These are phyloP conservation scores for Verticillium albo-atrum DNA, from an alignment of 2,329 filamentous ascomycete species.

Conservation along the genomic window DNA sequence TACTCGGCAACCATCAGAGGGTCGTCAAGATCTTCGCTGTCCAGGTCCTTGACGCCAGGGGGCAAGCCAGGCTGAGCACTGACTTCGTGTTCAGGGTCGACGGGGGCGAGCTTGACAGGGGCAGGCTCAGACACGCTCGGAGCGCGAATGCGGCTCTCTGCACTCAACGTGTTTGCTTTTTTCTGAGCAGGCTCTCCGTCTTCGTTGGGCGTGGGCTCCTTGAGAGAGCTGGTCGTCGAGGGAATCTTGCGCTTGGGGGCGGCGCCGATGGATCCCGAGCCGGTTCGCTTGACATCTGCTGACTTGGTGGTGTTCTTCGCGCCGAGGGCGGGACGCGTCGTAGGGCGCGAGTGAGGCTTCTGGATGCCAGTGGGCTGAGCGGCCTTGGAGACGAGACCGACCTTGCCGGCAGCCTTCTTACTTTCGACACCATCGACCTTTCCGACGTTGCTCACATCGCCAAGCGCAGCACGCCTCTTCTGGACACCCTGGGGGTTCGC, in stretches of 20 bases:
- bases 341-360: constrained; percentile 56
- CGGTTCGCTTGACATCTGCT: constrained; percentile 64
- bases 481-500: constrained; percentile 41
- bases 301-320: constrained; percentile 66
- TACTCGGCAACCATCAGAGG: constrained; percentile 98
- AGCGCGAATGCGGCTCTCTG: constrained; percentile 36
- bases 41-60: constrained; percentile 58
- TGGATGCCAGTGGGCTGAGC: constrained; percentile 77
- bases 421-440: constrained; percentile 68
- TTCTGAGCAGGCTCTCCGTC: constrained; percentile 67
- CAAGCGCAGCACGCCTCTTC: constrained; percentile 79
- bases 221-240: constrained; percentile 44
- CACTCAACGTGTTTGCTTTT: constrained; percentile 53
- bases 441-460: constrained; percentile 91
- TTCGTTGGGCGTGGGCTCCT: constrained; percentile 56
- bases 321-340: constrained; percentile 57
- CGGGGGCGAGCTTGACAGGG: constrained; percentile 23
- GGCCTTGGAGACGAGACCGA: constrained; percentile 72
- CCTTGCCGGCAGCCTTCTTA: constrained; percentile 70
- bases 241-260: constrained; percentile 64
- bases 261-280: constrained; percentile 63
- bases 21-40: constrained; percentile 84
- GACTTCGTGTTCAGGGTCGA: constrained; percentile 16
- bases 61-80: constrained; percentile 15
- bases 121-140: too few species aligned